Percentiles rank a stretch among this genome's conserved stretches.
Conservation (phyloP, 2,329 filamentous ascomycete genomes). For the Fusarium temperatum region DNA sequence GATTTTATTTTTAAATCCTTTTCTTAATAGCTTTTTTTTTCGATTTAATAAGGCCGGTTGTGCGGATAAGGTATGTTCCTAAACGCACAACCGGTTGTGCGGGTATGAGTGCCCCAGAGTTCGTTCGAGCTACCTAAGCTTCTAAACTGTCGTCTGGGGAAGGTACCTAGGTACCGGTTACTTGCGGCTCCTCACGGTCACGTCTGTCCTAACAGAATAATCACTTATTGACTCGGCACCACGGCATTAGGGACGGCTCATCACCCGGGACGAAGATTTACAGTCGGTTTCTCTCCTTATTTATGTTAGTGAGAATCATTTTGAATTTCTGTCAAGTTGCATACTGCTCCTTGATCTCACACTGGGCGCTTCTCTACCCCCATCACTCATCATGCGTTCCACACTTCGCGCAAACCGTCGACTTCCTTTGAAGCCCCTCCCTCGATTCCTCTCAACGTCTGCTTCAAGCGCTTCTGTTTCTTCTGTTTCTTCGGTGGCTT, state of each 20-base stretch:
- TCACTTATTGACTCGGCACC: too few relatives aligned
- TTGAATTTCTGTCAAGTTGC: slow-evolving; percentile 16
- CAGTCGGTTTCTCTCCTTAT: slow-evolving; percentile 9
- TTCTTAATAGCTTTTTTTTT: too few relatives aligned
- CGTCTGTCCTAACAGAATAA: too few relatives aligned
- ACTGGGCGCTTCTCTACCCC: slow-evolving; percentile 21
- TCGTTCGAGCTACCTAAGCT: neutral
- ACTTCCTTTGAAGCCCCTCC: slow-evolving; percentile 56
- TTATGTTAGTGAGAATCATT: slow-evolving; percentile 11
- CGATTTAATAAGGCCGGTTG: too few relatives aligned
- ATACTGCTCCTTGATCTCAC: slow-evolving; percentile 5
- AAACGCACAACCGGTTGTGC: too few relatives aligned
- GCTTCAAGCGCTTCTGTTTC: slow-evolving; percentile 46
- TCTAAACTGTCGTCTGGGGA: slow-evolving; percentile 36
- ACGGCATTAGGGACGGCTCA: slow-evolving; percentile 36
- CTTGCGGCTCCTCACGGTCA: slow-evolving; percentile 48
- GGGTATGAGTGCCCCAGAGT: too few relatives aligned
- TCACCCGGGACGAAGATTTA: slow-evolving; percentile 12
- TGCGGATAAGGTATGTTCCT: too few relatives aligned
- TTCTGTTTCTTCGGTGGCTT: slow-evolving; percentile 46
- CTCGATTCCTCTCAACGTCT: slow-evolving; percentile 51
- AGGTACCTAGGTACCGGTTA: slow-evolving; percentile 42
- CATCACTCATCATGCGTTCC: slow-evolving; percentile 59
- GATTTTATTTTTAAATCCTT: too few relatives aligned
- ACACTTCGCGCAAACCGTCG: slow-evolving; percentile 60